These are phyloP conservation scores for Trichoderma polysporum DNA, from an alignment of 2,329 filamentous ascomycete genomes.

Conservation along the genomic window DNA sequence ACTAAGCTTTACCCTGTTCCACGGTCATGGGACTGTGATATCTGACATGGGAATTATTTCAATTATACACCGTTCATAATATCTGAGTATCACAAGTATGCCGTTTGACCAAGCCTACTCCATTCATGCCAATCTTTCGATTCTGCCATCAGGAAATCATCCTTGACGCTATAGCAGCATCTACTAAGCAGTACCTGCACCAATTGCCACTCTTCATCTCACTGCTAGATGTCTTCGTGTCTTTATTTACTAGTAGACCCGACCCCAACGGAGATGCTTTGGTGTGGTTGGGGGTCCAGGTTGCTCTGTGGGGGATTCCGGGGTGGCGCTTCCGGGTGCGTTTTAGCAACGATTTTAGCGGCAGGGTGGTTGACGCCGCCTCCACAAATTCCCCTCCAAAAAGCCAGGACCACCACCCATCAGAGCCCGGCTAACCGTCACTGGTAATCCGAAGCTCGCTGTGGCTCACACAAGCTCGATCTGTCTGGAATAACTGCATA, in stretches of 20 bases:
- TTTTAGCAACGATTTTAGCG: not conserved
- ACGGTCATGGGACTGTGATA: conserved; percentile 9
- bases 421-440: conserved; percentile 17
- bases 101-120: too few species aligned
- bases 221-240: not conserved
- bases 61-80: too few species aligned
- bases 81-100: not conserved
- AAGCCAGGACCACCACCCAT: not conserved
- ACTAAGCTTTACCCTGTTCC: conserved; percentile 3
- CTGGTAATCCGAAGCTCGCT: conserved; percentile 19
- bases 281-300: not conserved
- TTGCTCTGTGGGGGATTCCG: not conserved
- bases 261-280: not conserved
- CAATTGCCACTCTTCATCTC: not conserved
- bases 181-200: not conserved
- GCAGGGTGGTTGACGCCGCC: not conserved
- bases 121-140: not conserved
- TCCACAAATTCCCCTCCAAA: conserved; percentile 1
- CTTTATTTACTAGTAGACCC: not conserved
- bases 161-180: not conserved
- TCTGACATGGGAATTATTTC: not conserved
- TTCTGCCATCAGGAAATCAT: not conserved
- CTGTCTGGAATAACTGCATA: not conserved
- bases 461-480: conserved; percentile 3
- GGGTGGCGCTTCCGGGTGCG: conserved; percentile 1